Evolutionary conservation across 2,329 filamentous ascomycete genomes (phyloP), one percentile per base, ranked within the genome.

Genomic region (Tolypocladium tundrense): DNA sequence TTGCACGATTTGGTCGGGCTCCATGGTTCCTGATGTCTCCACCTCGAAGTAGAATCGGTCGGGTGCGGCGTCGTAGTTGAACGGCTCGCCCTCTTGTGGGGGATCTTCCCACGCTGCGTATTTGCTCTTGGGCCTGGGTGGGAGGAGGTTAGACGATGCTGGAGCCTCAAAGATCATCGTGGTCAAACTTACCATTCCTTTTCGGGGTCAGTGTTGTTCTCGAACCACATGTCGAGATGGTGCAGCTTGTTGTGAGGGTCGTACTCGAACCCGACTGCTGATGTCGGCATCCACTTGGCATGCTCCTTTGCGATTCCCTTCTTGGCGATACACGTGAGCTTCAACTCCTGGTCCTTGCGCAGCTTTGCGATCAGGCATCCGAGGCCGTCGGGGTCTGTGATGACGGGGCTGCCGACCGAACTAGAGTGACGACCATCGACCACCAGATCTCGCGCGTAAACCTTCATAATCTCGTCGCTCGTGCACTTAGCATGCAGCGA

Each of bases 301-400:
- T 99, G 94, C 73, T 99, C 94, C 79, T 99, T 99, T 42, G 93
- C 92, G 63, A 97, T 97, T 1, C 94, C 94, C 80, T 97, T 97
- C 80, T 96, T 97, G 55, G 93, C 94, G 63, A 97, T 88, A 70
- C 93, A 97, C 61, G 84, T 89, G 69, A 99, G 84, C 71, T 91
- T 88, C 60, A 99, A 77, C 73, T 96, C 91, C 75, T 99, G 94
- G 2, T 88, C 91, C 68, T 87, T 88, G 59, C 93, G 83, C 69
- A 99, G 77, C 79, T 97, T 97, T 68, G 88, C 90, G 63, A 99
- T 93, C 65, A 97, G 80, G 51, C 88, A 84, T 1, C 94, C 94
- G 58, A 88, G 84, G 13, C 87, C 86, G 55, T 93, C 89, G 0
- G 88, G 83, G 70, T 99, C 93, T 51, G 82, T 87, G 66, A 96